Evolutionary conservation across 148 eudicot genomes (phyloP).

Genomic region (Diospyros lotus): DNA sequence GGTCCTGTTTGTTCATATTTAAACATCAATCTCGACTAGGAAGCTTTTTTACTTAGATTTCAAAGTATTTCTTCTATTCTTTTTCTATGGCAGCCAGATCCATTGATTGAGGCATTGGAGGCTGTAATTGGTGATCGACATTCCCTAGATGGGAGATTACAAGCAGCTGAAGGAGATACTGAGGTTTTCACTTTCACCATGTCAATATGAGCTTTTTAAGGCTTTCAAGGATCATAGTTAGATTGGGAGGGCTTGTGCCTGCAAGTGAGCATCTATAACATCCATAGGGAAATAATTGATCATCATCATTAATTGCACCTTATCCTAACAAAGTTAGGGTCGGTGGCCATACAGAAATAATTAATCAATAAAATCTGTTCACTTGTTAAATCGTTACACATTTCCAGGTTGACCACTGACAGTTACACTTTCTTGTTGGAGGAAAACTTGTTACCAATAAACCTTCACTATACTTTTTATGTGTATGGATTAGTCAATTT

Average conservation of each 20-base stretch:
- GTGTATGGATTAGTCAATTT: background rate
- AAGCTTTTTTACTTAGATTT: constrained; percentile 5
- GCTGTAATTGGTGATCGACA: constrained; percentile 64
- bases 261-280: background rate
- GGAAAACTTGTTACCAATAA: background rate
- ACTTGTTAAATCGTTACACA: background rate
- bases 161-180: constrained; percentile 49
- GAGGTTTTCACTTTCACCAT: constrained; percentile 50
- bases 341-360: no score
- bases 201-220: background rate
- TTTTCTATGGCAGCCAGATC: constrained; percentile 72
- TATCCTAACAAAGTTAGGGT: background rate
- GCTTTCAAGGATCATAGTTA: constrained; percentile 4
- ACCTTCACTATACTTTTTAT: background rate
- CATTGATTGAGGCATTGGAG: constrained; percentile 70
- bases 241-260: background rate
- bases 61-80: background rate
- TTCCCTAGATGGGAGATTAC: constrained; percentile 46
- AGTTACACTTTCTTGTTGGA: background rate
- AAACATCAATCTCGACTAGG: background rate
- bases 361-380: background rate
- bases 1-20: constrained; percentile 7
- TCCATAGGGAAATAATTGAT: background rate
- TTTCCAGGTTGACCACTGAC: background rate
- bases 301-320: no score